A percentile compares a stretch with the other conserved stretches of the same genome.
Conservation (phyloP, 108 stramenopile species). For the Parmales sp. region DNA sequence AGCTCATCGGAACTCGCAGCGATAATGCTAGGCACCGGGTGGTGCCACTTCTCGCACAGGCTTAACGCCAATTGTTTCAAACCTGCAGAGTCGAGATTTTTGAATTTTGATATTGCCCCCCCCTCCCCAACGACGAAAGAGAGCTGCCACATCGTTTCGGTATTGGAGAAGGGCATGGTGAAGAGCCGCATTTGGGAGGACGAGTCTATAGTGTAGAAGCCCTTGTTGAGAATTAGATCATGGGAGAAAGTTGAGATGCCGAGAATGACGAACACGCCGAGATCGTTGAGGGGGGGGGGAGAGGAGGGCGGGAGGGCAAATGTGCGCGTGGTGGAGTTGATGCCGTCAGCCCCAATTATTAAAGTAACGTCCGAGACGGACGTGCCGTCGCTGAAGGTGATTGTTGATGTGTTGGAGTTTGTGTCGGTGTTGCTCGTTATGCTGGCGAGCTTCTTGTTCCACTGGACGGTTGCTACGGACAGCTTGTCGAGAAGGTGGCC, state of each 20-base stretch:
- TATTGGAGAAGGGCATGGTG: constrained; percentile 5
- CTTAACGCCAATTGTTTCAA: not conserved
- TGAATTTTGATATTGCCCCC: too few species aligned
- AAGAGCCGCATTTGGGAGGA: not conserved
- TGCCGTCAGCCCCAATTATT: not conserved
- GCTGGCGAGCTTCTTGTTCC: too few species aligned
- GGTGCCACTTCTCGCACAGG: constrained; percentile 1
- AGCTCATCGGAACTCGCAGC: too few species aligned
- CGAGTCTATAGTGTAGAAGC: not conserved
- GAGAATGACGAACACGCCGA: not conserved
- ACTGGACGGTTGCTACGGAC: too few species aligned
- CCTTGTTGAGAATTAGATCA: not conserved
- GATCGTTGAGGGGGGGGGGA: not conserved
- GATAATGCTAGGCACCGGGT: not conserved
- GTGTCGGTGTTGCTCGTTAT: too few species aligned
- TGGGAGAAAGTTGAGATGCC: not conserved
- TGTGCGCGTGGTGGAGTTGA: not conserved
- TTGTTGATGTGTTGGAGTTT: too few species aligned
- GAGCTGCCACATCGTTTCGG: not conserved
- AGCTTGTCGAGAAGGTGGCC: too few species aligned
- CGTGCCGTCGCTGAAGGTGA: too few species aligned
- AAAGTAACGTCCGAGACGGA: not conserved
- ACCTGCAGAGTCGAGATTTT: not conserved
- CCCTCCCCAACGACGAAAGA: not conserved
- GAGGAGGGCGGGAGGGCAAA: not conserved